Base-by-base conservation (phyloP, 148 eudicot species). In the Linanthus parryae region DNA sequence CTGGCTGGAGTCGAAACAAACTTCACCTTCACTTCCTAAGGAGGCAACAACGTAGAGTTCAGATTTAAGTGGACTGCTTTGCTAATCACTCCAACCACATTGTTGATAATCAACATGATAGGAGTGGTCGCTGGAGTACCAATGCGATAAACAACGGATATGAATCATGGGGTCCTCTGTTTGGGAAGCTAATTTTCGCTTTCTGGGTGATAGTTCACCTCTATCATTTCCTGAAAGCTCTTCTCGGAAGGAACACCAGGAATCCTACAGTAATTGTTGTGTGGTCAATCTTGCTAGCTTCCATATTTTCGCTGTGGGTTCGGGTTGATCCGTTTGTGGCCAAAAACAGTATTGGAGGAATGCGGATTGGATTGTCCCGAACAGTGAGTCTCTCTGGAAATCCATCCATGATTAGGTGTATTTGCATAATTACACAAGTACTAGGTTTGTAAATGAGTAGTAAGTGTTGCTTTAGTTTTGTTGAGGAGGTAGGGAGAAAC, bases 91-190 rank as follows among this genome's bases (percentile, higher is more conserved):
- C 70, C 70, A 3, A 50, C 58, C 4, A 58, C 70, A 0, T 27
- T 65, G 44, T 58, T 65, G 44, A 44, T 58, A n/a, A 42, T 65
- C 15, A 65, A 65, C 48, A 9, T 65, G 31, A 44, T 65, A 28
- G 70, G 64, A 19, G 64, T 65, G 14, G 58, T 58, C n/a, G 59
- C 53, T 35, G 70, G 70, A 6, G 13, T 65, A 10, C 70, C 2
- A 35, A 52, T 22, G 63, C 70, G 43, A 58, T 65, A 9, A 65
- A 52, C 13, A 58, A 58, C 14, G 70, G 70, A 15, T 65, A 58
- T 26, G 55, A 44, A 44, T 58, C 70, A 21, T 65, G 70, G 70
- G 70, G 70, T 3, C 70, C 70, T 18, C 40, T 65, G 1, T 58
- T 65, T 42, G 70, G 70, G 0, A 57, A 57, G 37, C 51, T 64